Conservation (phyloP, 2,329 filamentous ascomycete genomes). For the Penicillium sp. region DNA sequence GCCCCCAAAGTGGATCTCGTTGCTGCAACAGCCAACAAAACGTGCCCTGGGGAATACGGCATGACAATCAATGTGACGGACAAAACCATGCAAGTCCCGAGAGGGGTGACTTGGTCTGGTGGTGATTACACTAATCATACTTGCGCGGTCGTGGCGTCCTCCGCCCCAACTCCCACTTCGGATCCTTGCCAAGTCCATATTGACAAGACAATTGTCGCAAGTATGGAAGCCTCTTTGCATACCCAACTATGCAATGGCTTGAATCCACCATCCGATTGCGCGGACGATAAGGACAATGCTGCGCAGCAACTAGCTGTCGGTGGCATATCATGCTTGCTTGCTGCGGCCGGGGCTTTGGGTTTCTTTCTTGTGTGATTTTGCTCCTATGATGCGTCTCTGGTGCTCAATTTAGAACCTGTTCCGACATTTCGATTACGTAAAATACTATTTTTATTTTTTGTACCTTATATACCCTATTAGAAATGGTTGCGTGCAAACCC, state of each 20-base stretch:
- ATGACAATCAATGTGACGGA: conserved; percentile 12
- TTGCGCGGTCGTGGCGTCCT: conserved; percentile 11
- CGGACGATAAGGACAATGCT: conserved; percentile 2
- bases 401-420: no score
- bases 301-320: conserved; percentile 7
- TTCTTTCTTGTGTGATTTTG: conserved; percentile 2
- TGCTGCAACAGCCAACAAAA: conserved; percentile 11
- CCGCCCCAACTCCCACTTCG: not conserved
- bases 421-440: no score
- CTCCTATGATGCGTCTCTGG: not conserved
- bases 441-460: no score
- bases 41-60: conserved; percentile 6
- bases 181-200: conserved; percentile 13
- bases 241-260: conserved; percentile 2
- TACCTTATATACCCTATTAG: no score
- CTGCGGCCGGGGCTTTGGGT: conserved; percentile 5
- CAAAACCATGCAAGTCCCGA: conserved; percentile 9
- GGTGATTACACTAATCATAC: conserved; percentile 4
- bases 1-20: conserved; percentile 13
- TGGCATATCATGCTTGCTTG: conserved; percentile 7
- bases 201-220: conserved; percentile 4
- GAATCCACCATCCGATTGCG: conserved; percentile 9
- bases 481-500: no score
- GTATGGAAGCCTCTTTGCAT: conserved; percentile 12
- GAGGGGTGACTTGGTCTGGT: conserved; percentile 5